These are phyloP conservation scores for Fonsecaea pugnacius DNA, from an alignment of 2,329 filamentous ascomycete genomes.

Conservation along the genomic window DNA sequence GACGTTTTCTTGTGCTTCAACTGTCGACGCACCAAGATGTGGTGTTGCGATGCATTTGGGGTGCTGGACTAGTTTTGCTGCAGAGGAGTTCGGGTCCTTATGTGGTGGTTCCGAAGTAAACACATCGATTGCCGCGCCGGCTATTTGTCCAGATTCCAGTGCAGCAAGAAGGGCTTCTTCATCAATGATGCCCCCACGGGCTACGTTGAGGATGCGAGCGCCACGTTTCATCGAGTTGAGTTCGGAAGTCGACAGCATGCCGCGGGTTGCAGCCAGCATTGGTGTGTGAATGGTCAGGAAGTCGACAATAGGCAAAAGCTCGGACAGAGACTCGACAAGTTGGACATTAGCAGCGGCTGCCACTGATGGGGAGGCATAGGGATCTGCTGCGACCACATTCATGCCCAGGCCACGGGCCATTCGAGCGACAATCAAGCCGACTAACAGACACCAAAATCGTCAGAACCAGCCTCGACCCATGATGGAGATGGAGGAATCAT, in stretches of 20 bases:
- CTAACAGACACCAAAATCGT: constrained; percentile 36
- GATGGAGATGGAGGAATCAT: constrained; percentile 3
- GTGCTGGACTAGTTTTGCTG: constrained; percentile 68
- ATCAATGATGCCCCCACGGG: constrained; percentile 78
- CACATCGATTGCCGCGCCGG: constrained; percentile 78
- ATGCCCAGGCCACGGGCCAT: constrained; percentile 78
- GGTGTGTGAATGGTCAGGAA: constrained; percentile 84
- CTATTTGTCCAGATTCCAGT: constrained; percentile 71
- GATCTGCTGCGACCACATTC: constrained; percentile 74
- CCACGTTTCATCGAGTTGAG: constrained; percentile 73
- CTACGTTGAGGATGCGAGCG: constrained; percentile 77
- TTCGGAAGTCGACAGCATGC: constrained; percentile 71
- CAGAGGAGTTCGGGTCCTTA: constrained; percentile 61
- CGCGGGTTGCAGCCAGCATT: constrained; percentile 74
- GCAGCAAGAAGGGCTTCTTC: constrained; percentile 73
- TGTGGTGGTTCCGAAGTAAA: constrained; percentile 75
- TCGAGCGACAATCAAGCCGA: constrained; percentile 78
- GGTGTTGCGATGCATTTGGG: constrained; percentile 76
- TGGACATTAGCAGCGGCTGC: constrained; percentile 70
- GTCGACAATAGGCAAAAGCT: constrained; percentile 69
- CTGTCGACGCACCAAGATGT: constrained; percentile 77
- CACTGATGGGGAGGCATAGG: constrained; percentile 75
- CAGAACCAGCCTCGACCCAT: not conserved
- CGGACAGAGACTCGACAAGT: constrained; percentile 61
- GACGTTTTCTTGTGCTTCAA: constrained; percentile 83